These are phyloP conservation scores for Moricandia moricandioides DNA, from an alignment of 345 rosid genomes.

Conservation along the genomic window DNA sequence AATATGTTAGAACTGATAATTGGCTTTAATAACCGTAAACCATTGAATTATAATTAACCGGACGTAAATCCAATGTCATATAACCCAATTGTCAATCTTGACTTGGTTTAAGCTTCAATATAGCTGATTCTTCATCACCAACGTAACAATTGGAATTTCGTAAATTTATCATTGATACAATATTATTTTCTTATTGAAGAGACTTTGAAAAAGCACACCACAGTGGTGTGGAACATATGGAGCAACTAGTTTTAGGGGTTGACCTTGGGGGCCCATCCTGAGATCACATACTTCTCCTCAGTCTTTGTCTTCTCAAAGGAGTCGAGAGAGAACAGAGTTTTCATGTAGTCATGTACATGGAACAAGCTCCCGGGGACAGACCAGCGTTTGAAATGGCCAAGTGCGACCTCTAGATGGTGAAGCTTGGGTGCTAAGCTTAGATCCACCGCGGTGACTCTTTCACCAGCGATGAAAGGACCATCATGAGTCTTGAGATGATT, in stretches of 20 bases:
- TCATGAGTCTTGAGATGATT: conserved; percentile 69
- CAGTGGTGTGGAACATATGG: background rate
- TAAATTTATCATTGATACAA: too few relatives aligned
- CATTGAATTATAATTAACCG: too few relatives aligned
- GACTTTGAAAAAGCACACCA: background rate
- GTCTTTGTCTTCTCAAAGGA: conserved; percentile 73
- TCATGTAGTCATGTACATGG: conserved; percentile 57
- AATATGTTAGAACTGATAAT: too few relatives aligned
- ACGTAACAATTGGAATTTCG: too few relatives aligned
- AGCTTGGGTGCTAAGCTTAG: conserved; percentile 85
- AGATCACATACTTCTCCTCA: conserved; percentile 53
- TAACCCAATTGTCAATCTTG: too few relatives aligned
- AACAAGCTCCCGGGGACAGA: conserved; percentile 61
- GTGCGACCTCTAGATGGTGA: conserved; percentile 75
- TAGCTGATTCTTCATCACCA: too few relatives aligned
- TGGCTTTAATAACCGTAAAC: too few relatives aligned
- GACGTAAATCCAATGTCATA: too few relatives aligned
- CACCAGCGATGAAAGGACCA: conserved; percentile 85
- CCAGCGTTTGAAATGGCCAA: conserved; percentile 88
- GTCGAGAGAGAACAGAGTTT: conserved; percentile 52
- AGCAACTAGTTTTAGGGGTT: conserved; percentile 47
- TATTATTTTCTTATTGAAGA: background rate
- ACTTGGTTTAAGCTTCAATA: too few relatives aligned
- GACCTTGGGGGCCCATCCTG: conserved; percentile 87
- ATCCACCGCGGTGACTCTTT: conserved; percentile 68